Conservation (phyloP, 306 rosid genomes). For the Oxytropis ochrocephala region DNA sequence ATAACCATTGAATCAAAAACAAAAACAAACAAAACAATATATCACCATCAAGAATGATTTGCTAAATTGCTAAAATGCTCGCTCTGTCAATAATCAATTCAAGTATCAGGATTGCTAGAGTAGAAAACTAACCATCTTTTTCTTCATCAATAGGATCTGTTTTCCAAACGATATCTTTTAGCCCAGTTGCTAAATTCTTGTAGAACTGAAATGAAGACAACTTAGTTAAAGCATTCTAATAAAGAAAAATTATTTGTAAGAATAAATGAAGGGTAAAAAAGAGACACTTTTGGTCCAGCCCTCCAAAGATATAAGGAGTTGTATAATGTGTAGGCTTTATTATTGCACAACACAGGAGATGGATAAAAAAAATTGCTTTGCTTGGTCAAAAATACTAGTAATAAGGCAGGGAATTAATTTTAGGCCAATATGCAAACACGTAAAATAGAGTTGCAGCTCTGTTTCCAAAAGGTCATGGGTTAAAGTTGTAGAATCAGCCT, state of each 20-base stretch:
- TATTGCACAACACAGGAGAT: not conserved
- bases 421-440: not conserved
- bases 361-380: not conserved
- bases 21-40: not conserved
- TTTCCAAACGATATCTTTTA: conserved; percentile 89
- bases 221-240: conserved; percentile 2
- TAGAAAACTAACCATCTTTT: conserved; percentile 44
- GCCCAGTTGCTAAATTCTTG: conserved; percentile 64
- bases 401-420: not conserved
- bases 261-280: not conserved
- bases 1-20: not conserved
- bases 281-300: not conserved
- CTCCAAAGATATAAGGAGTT: not conserved
- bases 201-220: conserved; percentile 59
- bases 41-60: not conserved
- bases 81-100: not conserved
- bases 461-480: not conserved
- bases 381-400: not conserved
- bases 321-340: not conserved
- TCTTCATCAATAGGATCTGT: conserved; percentile 56
- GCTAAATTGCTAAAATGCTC: not conserved
- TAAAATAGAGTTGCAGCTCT: not conserved
- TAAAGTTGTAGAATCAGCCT: not conserved
- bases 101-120: not conserved
- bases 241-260: not conserved